Percentiles rank a stretch among this genome's conserved stretches.
Conservation (phyloP, 768 basidiomycete genomes). For the Auriscalpium microsporum region DNA sequence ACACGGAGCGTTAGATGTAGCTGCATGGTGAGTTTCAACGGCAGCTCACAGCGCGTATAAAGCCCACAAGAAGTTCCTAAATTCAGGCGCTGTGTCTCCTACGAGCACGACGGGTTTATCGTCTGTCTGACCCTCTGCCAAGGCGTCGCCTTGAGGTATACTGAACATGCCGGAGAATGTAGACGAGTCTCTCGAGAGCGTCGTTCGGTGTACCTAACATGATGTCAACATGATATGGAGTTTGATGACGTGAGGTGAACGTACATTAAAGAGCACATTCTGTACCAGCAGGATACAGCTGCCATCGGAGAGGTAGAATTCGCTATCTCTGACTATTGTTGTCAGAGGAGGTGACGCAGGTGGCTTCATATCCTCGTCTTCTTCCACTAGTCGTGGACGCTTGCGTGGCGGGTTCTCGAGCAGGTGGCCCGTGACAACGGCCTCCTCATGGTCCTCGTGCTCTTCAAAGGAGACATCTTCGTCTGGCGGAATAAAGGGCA, state of each 20-base stretch:
- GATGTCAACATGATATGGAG: not conserved
- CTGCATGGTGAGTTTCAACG: not conserved
- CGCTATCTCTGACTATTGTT: slow-evolving; percentile 8
- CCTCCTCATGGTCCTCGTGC: slow-evolving; percentile 2
- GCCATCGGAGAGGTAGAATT: slow-evolving; percentile 14
- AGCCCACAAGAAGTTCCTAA: slow-evolving; percentile 67
- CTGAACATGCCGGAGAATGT: slow-evolving; percentile 61
- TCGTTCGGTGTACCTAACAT: slow-evolving; percentile 13
- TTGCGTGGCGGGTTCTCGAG: slow-evolving; percentile 14
- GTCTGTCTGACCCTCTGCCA: slow-evolving; percentile 53
- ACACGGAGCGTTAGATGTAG: not conserved
- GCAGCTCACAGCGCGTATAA: slow-evolving; percentile 61
- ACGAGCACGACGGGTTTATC: slow-evolving; percentile 53
- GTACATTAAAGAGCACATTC: slow-evolving; percentile 14
- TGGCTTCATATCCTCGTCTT: slow-evolving; percentile 1
- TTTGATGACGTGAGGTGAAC: not conserved
- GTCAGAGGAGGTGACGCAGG: not conserved
- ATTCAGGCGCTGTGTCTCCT: slow-evolving; percentile 59
- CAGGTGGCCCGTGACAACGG: slow-evolving; percentile 5
- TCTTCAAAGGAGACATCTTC: slow-evolving; percentile 2
- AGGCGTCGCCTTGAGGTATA: slow-evolving; percentile 47
- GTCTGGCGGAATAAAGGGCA: slow-evolving; percentile 14
- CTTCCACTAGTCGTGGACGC: slow-evolving; percentile 6
- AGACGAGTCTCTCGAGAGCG: slow-evolving; percentile 51
- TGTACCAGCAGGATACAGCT: slow-evolving; percentile 14